These are phyloP conservation scores for Sporothrix humicola DNA, from an alignment of 2,329 filamentous ascomycete species.

Conservation along the genomic window DNA sequence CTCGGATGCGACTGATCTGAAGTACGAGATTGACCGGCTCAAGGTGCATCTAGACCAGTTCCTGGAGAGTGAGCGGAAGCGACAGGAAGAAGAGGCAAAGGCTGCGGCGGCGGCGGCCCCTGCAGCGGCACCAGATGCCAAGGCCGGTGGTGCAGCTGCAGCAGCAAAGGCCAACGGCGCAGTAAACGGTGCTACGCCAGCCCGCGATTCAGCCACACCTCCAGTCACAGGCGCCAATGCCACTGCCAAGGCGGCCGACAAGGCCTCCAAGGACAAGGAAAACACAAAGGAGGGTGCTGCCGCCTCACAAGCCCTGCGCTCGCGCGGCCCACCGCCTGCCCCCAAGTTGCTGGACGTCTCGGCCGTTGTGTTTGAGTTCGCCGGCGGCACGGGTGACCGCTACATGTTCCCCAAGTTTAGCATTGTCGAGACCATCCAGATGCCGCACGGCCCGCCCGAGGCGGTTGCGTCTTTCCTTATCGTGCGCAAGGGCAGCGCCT, in stretches of 20 bases:
- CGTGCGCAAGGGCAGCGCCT: constrained; percentile 72
- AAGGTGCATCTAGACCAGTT: constrained; percentile 39
- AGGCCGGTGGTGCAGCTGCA: background rate
- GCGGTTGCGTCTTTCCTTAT: constrained; percentile 79
- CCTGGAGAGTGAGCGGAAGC: constrained; percentile 32
- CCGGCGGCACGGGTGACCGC: constrained; percentile 70
- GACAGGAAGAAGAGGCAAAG: constrained; percentile 38
- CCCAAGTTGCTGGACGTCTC: constrained; percentile 65
- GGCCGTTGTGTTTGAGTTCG: constrained; percentile 72
- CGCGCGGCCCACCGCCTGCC: constrained; percentile 62
- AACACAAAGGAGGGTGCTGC: constrained; percentile 32
- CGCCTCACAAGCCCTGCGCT: constrained; percentile 61
- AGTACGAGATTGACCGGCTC: constrained; percentile 57
- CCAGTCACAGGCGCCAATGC: background rate
- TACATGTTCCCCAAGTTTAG: constrained; percentile 81
- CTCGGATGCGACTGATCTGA: constrained; percentile 52
- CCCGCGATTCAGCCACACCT: background rate
- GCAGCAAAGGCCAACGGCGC: constrained; percentile 40
- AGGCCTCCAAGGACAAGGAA: background rate
- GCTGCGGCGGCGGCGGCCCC: constrained; percentile 20
- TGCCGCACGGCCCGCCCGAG: constrained; percentile 57
- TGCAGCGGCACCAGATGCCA: background rate
- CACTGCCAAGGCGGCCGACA: background rate
- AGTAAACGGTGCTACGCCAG: constrained; percentile 40
- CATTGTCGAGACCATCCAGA: constrained; percentile 69